phyloP scores from a whole-genome alignment of 148 eudicot species.

The Bassia scoparia region DNA sequence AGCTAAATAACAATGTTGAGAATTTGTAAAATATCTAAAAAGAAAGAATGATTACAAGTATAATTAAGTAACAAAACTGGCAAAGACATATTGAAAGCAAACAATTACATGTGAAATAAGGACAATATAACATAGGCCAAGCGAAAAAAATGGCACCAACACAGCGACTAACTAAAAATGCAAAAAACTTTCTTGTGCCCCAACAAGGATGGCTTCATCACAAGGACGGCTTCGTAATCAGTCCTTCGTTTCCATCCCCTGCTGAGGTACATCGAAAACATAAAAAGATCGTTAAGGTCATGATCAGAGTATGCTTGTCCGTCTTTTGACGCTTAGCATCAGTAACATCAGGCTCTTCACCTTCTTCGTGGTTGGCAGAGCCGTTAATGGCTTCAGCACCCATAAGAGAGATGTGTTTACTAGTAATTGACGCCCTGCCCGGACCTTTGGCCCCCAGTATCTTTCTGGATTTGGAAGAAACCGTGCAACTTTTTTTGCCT shows the following conservation, averaged over 20 bases:
- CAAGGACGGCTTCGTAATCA: slow-evolving; percentile 20
- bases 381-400: slow-evolving; percentile 68
- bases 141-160: not conserved
- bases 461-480: slow-evolving; percentile 87
- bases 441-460: slow-evolving; percentile 94
- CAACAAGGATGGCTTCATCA: slow-evolving; percentile 18
- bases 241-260: slow-evolving; percentile 23
- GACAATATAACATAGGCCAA: not conserved
- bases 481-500: slow-evolving; percentile 88
- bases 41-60: slow-evolving; percentile 3
- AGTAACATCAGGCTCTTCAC: slow-evolving; percentile 59
- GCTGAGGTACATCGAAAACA: slow-evolving; percentile 21
- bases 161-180: not conserved
- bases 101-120: slow-evolving; percentile 1
- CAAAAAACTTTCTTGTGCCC: not conserved
- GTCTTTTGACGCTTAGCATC: slow-evolving; percentile 74
- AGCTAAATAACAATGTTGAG: not conserved
- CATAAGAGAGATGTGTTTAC: slow-evolving; percentile 75
- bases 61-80: slow-evolving; percentile 19
- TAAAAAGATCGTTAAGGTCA: slow-evolving; percentile 16
- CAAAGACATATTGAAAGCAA: not conserved
- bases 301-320: slow-evolving; percentile 46
- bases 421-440: slow-evolving; percentile 83
- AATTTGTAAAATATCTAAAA: not conserved
- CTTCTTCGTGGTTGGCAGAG: slow-evolving; percentile 37